Evolutionary conservation across 2,329 filamentous ascomycete genomes (phyloP), one percentile per base, ranked within the genome.

Genomic region (Thielaviopsis ethacetica): DNA sequence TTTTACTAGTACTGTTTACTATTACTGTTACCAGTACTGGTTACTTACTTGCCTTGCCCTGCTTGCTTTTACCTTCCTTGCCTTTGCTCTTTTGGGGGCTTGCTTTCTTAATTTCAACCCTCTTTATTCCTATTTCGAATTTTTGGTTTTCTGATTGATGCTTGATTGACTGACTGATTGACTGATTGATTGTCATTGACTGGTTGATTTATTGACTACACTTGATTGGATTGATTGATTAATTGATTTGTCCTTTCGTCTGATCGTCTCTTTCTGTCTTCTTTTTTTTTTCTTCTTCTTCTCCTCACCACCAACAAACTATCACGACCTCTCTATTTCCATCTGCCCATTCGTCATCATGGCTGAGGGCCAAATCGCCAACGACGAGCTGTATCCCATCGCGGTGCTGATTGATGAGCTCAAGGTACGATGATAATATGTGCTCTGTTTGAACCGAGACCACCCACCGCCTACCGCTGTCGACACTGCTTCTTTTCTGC

Each of bases 391-490:
- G 69, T 98, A 97, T 75, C 93, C 93, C 72, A 98, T 98, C 79
- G 93, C 94, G 70, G 93, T 98, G 66, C 85, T 98, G 75, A 98
- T 98, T 75, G 93, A 98, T 74, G 93, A 98, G 82, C 81, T 98
- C 70, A 98, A 96, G 88, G 91, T 95, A 82, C 26, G 60, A 49
- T 49, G 44, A 49, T 49, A 49, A 49, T 49, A 44, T 68, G 73
- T 68, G 65, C 34, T 56, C 53, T 53, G n/a, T 49, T n/a, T 44
- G 17, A 44, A 44, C 44, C 44, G n/a, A 19, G 2, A 21, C 17
- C 17, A 21, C n/a, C n/a, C n/a, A n/a, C n/a, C 44, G n/a, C n/a
- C 19, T 27, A 52, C 13, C 56, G 24, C 59, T 7, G 6, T n/a
- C 15, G 15, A 10, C 15, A 21, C 19, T 44, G 44, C 10, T n/a